Conservation (phyloP, 306 rosid species). For the Lotus japonicus region DNA sequence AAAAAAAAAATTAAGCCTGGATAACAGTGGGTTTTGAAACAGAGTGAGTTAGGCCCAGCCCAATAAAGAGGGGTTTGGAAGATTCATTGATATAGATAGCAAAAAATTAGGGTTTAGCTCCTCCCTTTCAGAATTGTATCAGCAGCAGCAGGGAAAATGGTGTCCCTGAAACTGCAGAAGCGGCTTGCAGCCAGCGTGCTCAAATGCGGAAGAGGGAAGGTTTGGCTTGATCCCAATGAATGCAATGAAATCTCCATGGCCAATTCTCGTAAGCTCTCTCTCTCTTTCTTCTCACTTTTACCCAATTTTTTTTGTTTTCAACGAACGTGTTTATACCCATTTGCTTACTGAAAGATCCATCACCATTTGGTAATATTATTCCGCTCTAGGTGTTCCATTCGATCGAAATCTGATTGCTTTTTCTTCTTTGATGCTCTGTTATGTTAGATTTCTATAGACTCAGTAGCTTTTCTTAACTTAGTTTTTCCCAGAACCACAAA, state of each 20-base stretch:
- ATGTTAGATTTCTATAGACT: not conserved
- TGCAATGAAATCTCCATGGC: conserved; percentile 42
- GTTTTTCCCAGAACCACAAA: too few relatives aligned
- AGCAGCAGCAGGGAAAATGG: conserved; percentile 12
- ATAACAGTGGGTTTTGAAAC: too few relatives aligned
- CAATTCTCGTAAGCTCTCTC: conserved; percentile 26
- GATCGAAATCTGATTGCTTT: not conserved
- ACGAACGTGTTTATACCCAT: too few relatives aligned
- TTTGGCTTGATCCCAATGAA: conserved; percentile 41
- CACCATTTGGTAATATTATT: not conserved
- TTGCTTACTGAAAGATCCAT: not conserved
- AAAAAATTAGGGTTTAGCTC: too few relatives aligned
- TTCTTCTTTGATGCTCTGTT: not conserved
- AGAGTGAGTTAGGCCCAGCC: too few relatives aligned
- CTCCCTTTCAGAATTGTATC: too few relatives aligned
- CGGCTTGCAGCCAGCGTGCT: conserved; percentile 31
- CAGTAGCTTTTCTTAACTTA: too few relatives aligned
- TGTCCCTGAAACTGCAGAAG: conserved; percentile 41
- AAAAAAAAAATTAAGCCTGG: too few relatives aligned
- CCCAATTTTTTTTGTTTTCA: not conserved
- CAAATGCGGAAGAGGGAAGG: conserved; percentile 40
- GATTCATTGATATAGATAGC: too few relatives aligned
- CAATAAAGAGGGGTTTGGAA: too few relatives aligned
- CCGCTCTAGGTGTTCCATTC: not conserved
- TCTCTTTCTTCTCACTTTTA: not conserved